Conservation (phyloP, 768 basidiomycete species). For the Phlebiopsis flavidoalba region DNA sequence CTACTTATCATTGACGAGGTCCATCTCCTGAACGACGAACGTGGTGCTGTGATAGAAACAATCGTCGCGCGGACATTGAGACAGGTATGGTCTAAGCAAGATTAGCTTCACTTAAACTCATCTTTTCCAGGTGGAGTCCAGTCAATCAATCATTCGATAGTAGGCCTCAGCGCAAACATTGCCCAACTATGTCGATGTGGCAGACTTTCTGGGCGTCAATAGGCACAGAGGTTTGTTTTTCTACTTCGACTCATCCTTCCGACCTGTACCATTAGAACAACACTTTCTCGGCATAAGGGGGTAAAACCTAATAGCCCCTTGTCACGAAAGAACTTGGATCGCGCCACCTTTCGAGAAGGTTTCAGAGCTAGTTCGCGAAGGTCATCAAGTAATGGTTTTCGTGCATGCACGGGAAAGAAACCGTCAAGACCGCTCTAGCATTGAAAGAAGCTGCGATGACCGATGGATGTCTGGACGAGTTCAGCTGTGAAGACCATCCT, state of each 20-base stretch:
- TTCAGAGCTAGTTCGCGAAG: constrained; percentile 76
- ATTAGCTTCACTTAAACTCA: background rate
- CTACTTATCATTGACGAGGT: constrained; percentile 97
- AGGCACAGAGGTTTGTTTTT: constrained; percentile 82
- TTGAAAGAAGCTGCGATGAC: constrained; percentile 70
- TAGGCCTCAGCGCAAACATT: constrained; percentile 95
- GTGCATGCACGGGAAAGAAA: constrained; percentile 97
- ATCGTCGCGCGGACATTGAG: constrained; percentile 95
- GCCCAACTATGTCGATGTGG: constrained; percentile 95
- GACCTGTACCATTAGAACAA: constrained; percentile 94
- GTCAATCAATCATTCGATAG: constrained; percentile 95
- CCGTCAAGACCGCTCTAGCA: constrained; percentile 83
- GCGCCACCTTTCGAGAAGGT: constrained; percentile 89
- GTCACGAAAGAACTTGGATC: constrained; percentile 83
- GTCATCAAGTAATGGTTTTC: constrained; percentile 99
- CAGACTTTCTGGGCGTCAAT: constrained; percentile 90
- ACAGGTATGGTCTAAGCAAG: constrained; percentile 44
- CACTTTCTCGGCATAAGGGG: constrained; percentile 94
- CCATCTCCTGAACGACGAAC: constrained; percentile 94
- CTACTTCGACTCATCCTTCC: constrained; percentile 96
- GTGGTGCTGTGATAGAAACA: constrained; percentile 96
- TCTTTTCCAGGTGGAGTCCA: constrained; percentile 77
- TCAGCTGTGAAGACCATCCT: constrained; percentile 78
- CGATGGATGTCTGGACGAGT: constrained; percentile 72
- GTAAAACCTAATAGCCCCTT: constrained; percentile 68